phyloP scores from a whole-genome alignment of 2,329 filamentous ascomycete genomes.

The Paecilomyces sp. region DNA sequence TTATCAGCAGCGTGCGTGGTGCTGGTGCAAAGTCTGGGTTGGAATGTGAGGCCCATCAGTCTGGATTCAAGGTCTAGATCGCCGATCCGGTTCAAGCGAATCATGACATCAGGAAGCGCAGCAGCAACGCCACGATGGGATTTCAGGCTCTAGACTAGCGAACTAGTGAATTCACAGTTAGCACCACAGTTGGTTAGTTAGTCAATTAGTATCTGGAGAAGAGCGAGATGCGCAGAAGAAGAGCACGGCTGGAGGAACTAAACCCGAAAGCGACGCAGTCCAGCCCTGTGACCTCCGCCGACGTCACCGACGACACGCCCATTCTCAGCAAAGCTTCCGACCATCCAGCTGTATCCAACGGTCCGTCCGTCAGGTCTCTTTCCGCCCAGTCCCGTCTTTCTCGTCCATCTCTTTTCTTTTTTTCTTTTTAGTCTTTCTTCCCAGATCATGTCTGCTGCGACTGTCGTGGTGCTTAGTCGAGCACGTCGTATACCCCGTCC shows the following conservation, averaged over 20 bases:
- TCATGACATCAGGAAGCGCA: background rate
- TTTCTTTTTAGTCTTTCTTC: conserved; percentile 1
- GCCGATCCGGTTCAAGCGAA: background rate
- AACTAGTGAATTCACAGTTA: background rate
- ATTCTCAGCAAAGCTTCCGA: background rate
- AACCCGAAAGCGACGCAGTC: background rate
- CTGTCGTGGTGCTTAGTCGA: conserved; percentile 3
- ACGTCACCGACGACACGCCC: background rate
- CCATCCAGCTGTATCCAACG: background rate
- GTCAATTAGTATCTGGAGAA: background rate
- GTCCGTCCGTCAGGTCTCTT: background rate
- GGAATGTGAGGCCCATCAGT: background rate
- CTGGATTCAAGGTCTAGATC: background rate
- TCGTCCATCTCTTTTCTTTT: conserved; percentile 5
- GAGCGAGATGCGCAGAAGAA: too few species aligned
- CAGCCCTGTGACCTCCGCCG: background rate
- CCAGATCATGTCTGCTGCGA: background rate
- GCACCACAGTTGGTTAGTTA: too few species aligned
- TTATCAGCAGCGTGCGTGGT: background rate
- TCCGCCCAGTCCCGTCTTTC: conserved; percentile 1
- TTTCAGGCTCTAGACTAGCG: background rate
- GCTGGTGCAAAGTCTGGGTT: background rate
- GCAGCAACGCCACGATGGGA: background rate
- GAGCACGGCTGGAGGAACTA: background rate
- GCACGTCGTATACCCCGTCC: conserved; percentile 3